Evolutionary conservation across 2,329 filamentous ascomycete genomes (phyloP), one percentile per base, ranked within the genome.

Genomic region (Sporothrix brunneoviolacea): DNA sequence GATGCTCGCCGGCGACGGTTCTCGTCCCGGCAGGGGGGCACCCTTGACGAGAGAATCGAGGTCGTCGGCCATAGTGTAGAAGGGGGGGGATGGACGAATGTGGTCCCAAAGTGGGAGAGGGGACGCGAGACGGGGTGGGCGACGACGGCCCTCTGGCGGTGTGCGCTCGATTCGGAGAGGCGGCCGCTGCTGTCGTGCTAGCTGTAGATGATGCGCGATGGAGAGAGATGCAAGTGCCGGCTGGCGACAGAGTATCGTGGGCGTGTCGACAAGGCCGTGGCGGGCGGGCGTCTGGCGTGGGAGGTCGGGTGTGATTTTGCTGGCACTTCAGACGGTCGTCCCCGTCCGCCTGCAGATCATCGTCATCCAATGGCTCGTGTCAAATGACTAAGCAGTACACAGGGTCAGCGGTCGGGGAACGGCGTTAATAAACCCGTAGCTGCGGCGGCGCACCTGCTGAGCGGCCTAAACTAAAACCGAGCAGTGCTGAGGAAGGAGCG

Each of bases 1-100:
- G 18, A 35, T 15, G 7, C 36, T 18, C 24, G 22, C 18, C 27
- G 16, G 37, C 18, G 18, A 40, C 45, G 35, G 67, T 59, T 73
- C 68, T 53, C 80, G 74, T 21, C 53, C 77, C 50, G 84, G 77
- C 52, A 82, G 73, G 52, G 89, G 86, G 44, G 88, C 84, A 62
- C 91, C 91, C 71, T 96, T 97, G 71, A 97, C 88, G 62, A 95
- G 79, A 62, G 90, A 89, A 71, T 96, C 91, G 63, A 95, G 76
- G 55, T 79, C 73, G 64, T 83, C 78, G 59, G 80, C 73, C 81
- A 86, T 85, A 55, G 58, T 16, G 21, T 5, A 28, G 24, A 18
- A 2, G 35, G 35, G 13, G 18, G 30, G 8, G 7, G 8, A 13
- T 15, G 8, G 18, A 8, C 6, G 40, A 13, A 13, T 39, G 19